These are phyloP conservation scores for Hydrangea macrophylla DNA, from an alignment of 148 eudicot genomes.

Conservation along the genomic window DNA sequence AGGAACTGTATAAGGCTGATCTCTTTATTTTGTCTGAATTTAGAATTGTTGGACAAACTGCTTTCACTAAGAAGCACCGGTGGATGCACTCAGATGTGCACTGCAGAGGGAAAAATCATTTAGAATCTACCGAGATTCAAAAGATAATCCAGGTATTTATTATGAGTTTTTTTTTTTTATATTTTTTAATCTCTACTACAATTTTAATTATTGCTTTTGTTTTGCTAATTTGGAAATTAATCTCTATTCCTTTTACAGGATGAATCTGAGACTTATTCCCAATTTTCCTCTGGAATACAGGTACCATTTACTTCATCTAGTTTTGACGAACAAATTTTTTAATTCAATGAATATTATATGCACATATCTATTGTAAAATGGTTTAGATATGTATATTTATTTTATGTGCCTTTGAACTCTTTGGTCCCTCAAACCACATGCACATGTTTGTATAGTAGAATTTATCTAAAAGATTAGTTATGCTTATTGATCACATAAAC, in stretches of 20 bases:
- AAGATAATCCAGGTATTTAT: conserved; percentile 33
- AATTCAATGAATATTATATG: neutral
- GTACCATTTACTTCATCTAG: conserved; percentile 25
- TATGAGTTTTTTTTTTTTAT: neutral
- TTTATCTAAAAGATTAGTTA: neutral
- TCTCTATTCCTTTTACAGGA: conserved; percentile 47
- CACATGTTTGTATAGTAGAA: neutral
- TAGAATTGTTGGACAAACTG: conserved; percentile 73
- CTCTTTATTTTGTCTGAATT: conserved; percentile 8
- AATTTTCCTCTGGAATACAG: conserved; percentile 63
- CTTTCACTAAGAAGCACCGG: conserved; percentile 52
- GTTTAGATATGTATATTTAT: conserved; percentile 5
- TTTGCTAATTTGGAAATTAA: conserved; percentile 1
- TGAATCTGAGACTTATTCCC: conserved; percentile 41
- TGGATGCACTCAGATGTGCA: conserved; percentile 54
- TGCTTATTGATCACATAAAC: neutral
- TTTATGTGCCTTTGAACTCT: neutral
- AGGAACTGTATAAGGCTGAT: conserved; percentile 7
- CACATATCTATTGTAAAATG: neutral
- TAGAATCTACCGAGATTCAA: conserved; percentile 17
- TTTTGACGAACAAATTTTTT: neutral
- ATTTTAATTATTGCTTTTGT: neutral
- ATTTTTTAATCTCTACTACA: too few relatives aligned
- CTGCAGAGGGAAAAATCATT: conserved; percentile 12
- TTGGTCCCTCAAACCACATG: neutral